Evolutionary conservation across 768 basidiomycete genomes (phyloP).

Genomic region (Russula earlei): DNA sequence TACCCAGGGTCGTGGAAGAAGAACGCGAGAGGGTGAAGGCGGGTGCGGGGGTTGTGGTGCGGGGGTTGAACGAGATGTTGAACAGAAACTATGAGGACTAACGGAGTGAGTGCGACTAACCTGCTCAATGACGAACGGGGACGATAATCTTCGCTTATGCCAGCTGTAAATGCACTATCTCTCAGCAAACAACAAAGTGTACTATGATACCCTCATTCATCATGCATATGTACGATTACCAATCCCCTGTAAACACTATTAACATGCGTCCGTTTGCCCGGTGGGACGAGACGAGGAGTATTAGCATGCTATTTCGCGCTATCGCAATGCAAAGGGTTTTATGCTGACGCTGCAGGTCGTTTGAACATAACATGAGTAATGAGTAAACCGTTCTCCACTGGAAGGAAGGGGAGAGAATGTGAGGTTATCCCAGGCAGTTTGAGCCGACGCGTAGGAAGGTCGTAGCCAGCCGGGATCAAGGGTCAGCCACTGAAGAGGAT

Average conservation of each 20-base stretch:
- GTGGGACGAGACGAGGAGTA: neutral
- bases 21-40: constrained; percentile 60
- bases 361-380: too few species aligned
- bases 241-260: constrained; percentile 19
- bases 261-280: constrained; percentile 2
- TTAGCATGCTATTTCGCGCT: too few species aligned
- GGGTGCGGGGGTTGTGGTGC: constrained; percentile 64
- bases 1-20: constrained; percentile 52
- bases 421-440: too few species aligned
- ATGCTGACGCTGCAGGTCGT: too few species aligned
- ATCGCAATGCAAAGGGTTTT: too few species aligned
- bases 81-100: constrained; percentile 28
- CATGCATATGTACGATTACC: constrained; percentile 22
- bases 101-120: constrained; percentile 14
- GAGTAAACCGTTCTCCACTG: too few species aligned
- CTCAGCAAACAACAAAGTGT: constrained; percentile 15
- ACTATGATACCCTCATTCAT: constrained; percentile 20
- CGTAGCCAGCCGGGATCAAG: too few species aligned
- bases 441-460: too few species aligned
- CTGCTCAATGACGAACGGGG: neutral
- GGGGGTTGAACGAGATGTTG: constrained; percentile 64
- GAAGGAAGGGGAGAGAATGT: too few species aligned
- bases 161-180: constrained; percentile 9
- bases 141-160: constrained; percentile 2
- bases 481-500: too few species aligned